Evolutionary conservation across 1,139 yeast species (phyloP).

Genomic region (Yamadazyma atlantica): DNA sequence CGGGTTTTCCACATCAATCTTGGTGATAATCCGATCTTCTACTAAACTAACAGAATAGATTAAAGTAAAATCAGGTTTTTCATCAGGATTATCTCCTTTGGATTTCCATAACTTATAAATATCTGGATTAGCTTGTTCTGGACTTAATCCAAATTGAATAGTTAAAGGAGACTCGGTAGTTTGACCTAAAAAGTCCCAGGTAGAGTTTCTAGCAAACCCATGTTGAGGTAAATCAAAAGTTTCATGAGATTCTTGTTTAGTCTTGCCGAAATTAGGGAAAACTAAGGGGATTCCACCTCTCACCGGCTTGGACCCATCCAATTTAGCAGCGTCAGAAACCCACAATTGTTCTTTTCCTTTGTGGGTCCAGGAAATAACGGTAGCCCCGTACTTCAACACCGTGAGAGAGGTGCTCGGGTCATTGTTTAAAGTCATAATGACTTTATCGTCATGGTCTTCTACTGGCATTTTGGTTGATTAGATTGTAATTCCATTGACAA

Average conservation of each 20-base stretch:
- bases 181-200: constrained; percentile 93
- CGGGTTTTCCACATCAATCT: constrained; percentile 73
- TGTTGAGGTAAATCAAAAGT: constrained; percentile 76
- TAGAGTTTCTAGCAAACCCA: constrained; percentile 87
- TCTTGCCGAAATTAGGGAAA: constrained; percentile 91
- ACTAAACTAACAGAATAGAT: constrained; percentile 64
- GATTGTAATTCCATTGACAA: too few species aligned
- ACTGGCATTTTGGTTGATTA: constrained; percentile 18
- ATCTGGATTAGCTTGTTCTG: constrained; percentile 68
- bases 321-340: constrained; percentile 68
- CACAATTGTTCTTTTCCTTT: constrained; percentile 67
- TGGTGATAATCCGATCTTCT: constrained; percentile 56
- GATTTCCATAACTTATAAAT: constrained; percentile 52
- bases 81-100: constrained; percentile 20
- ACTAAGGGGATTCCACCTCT: constrained; percentile 97
- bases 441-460: constrained; percentile 64
- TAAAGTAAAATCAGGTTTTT: constrained; percentile 68
- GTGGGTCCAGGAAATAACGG: constrained; percentile 74
- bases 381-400: constrained; percentile 85
- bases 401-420: constrained; percentile 56
- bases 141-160: constrained; percentile 86
- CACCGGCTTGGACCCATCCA: constrained; percentile 91
- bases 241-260: constrained; percentile 35
- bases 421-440: constrained; percentile 57
- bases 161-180: constrained; percentile 55